Evolutionary conservation across 2,329 filamentous ascomycete species (phyloP), one percentile per base, ranked within the genome.

Genomic region (Claviceps purpurea): DNA sequence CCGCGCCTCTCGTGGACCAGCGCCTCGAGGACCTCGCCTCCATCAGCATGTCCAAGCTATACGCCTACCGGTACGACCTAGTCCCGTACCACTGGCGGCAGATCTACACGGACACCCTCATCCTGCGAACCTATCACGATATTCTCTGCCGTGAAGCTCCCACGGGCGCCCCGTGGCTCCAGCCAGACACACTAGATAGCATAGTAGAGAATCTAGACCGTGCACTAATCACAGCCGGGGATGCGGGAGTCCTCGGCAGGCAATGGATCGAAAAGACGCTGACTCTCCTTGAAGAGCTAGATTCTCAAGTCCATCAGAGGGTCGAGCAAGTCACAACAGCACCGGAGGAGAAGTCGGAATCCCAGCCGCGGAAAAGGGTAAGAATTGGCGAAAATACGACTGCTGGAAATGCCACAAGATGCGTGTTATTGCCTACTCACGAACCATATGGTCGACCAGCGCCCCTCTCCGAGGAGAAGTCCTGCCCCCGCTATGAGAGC

Each of bases 171-270:
- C 8, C 34, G 2, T 47, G 45, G 11, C 54, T 57, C 1, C 52
- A 57, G 6, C 58, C 60, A 30, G 49, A 51, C 8, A 50, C 55
- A 3, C 62, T 89, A 4, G 73, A 78, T 38, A 65, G 73, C 1
- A 71, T 85, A 2, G 77, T 95, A 38, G 74, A 75, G 50, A 68
- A 75, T 1, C 73, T 97, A 2, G 90, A 96, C 60, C 81, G 82
- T 64, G 83, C 85, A 0, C 67, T 94, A 45, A 87, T 95, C 46
- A 77, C 89, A 51, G 79, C 87, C 0, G 87, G 85, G 1, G 84
- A 77, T 0, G 78, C 79, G 1, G 72, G 76, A 0, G 56, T 62
- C 1, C 71, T 86, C 52, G 75, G 78, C 7, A 61, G 67, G 20
- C 47, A 13, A 3, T 79, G 75, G 65, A 72, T 83, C 46, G 73